phyloP scores from a whole-genome alignment of 768 basidiomycete species.

The Pleurotus cornucopiae region DNA sequence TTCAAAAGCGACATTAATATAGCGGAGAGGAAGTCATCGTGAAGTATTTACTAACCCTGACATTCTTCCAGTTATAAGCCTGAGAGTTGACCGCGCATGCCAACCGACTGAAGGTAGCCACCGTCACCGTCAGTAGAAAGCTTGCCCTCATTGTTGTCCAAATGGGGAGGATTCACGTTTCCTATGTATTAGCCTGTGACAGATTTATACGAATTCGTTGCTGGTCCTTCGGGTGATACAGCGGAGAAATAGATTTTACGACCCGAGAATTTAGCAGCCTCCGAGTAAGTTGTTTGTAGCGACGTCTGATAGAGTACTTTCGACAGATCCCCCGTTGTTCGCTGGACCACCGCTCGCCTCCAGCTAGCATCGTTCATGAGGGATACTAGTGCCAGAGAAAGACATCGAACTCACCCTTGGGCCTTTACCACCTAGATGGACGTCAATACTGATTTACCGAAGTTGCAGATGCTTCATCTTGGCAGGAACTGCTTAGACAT shows the following conservation, averaged over 20 bases:
- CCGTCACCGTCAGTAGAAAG: slow-evolving; percentile 25
- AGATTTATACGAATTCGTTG: neutral
- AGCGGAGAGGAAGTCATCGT: neutral
- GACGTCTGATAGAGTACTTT: no score
- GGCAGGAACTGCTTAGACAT: neutral
- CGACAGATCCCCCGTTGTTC: no score
- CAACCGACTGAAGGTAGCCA: slow-evolving; percentile 20
- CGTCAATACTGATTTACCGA: neutral
- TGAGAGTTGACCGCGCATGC: slow-evolving; percentile 40
- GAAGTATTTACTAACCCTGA: slow-evolving; percentile 25
- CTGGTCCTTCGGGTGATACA: neutral
- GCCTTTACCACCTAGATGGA: neutral
- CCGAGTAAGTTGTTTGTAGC: no score
- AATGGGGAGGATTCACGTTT: neutral
- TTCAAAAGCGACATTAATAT: neutral
- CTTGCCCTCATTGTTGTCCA: slow-evolving; percentile 8
- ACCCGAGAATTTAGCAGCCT: neutral
- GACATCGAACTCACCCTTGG: no score
- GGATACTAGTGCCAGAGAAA: no score
- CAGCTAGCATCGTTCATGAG: no score
- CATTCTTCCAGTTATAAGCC: slow-evolving; percentile 58
- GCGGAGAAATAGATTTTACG: neutral
- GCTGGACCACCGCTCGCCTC: no score
- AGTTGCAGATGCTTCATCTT: neutral
- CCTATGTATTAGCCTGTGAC: neutral